These are phyloP conservation scores for Pythium rhizo-oryzae DNA, from an alignment of 352 stramenopile genomes.

Conservation along the genomic window DNA sequence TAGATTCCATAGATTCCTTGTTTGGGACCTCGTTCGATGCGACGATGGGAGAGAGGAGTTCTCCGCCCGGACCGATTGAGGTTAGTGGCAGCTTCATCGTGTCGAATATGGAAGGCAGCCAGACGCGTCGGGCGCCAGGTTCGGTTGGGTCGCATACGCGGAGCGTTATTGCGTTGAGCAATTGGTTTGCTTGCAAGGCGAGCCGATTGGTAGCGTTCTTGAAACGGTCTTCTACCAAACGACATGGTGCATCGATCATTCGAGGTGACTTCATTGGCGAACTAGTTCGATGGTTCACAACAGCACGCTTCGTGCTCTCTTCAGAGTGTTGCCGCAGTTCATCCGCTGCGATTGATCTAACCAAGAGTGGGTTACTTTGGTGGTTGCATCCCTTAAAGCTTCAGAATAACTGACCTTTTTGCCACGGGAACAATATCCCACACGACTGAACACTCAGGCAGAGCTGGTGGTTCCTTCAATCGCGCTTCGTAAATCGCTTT, in stretches of 20 bases:
- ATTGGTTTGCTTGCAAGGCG: not conserved
- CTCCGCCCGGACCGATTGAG: not conserved
- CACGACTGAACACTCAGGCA: not conserved
- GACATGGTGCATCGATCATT: constrained; percentile 4
- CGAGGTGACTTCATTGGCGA: not conserved
- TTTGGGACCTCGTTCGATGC: not conserved
- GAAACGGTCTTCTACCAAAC: not conserved
- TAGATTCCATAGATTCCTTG: not conserved
- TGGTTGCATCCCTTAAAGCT: not conserved
- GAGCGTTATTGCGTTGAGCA: not conserved
- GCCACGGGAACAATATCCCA: not conserved
- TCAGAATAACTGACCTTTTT: not conserved
- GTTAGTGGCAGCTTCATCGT: not conserved
- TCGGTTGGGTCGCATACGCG: not conserved
- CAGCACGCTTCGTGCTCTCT: too few species aligned
- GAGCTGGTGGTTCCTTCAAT: not conserved
- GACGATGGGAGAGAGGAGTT: not conserved
- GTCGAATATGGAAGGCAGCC: not conserved
- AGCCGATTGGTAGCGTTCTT: not conserved
- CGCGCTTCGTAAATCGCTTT: not conserved
- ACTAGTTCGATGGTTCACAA: too few species aligned
- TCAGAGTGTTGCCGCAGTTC: too few species aligned
- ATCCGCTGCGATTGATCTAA: not conserved
- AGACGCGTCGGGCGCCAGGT: not conserved
- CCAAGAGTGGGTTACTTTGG: too few species aligned